phyloP scores from a whole-genome alignment of 805 yeast genomes.

The Ogataea philodendri region DNA sequence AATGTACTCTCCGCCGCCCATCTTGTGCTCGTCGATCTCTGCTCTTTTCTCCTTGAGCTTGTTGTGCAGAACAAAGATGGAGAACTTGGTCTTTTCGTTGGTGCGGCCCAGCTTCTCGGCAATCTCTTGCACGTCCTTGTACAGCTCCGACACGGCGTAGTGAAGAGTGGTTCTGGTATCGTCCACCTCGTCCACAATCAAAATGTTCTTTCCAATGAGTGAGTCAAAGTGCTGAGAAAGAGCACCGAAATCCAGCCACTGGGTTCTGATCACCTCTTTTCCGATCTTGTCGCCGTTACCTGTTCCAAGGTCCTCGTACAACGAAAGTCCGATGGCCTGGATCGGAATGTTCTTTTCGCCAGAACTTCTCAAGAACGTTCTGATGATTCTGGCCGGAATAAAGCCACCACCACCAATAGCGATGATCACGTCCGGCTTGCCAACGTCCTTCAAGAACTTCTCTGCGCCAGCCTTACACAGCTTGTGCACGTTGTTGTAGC shows the following conservation, averaged over 20 bases:
- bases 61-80: constrained; percentile 80
- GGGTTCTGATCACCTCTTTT: constrained; percentile 80
- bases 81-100: constrained; percentile 61
- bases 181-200: constrained; percentile 89
- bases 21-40: constrained; percentile 58
- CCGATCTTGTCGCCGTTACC: constrained; percentile 54
- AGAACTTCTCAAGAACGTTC: constrained; percentile 57
- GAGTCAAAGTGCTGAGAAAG: constrained; percentile 67
- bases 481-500: constrained; percentile 81
- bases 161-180: constrained; percentile 89
- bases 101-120: constrained; percentile 58
- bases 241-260: constrained; percentile 84
- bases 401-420: constrained; percentile 77
- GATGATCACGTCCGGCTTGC: constrained; percentile 51
- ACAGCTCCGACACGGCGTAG: constrained; percentile 75
- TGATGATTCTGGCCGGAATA: constrained; percentile 64
- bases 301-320: constrained; percentile 57
- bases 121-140: constrained; percentile 60
- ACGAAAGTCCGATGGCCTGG: constrained; percentile 65
- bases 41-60: constrained; percentile 81
- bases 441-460: constrained; percentile 29
- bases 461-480: constrained; percentile 57
- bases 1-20: constrained; percentile 62
- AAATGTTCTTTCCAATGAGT: constrained; percentile 73
- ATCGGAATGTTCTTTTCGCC: constrained; percentile 68